Percentiles rank a stretch among this genome's conserved stretches.
Evolutionary conservation across 2,329 filamentous ascomycete genomes (phyloP).

Genomic region (Paecilomyces fulvus): DNA sequence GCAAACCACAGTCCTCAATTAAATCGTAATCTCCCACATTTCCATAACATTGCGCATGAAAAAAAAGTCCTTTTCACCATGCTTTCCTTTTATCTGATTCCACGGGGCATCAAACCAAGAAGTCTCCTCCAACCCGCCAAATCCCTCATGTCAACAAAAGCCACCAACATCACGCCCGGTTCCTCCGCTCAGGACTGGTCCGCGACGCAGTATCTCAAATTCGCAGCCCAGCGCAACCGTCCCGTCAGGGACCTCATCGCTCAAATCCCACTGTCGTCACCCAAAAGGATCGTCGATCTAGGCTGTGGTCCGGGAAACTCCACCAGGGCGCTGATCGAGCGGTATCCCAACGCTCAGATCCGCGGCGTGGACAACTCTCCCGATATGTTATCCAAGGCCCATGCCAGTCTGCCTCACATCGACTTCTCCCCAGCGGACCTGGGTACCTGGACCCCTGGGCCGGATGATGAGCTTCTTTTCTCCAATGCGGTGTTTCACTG

Average conservation of each 20-base stretch:
- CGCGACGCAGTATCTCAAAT: constrained; percentile 51
- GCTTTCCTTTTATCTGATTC: background rate
- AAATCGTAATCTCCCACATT: background rate
- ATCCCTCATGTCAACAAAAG: background rate
- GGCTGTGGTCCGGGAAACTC: constrained; percentile 56
- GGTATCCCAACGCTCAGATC: constrained; percentile 42
- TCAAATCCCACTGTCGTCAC: constrained; percentile 33
- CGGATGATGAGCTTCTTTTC: constrained; percentile 34
- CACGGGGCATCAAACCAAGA: background rate
- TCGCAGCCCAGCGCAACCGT: constrained; percentile 45
- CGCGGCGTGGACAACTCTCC: constrained; percentile 48
- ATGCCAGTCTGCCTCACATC: constrained; percentile 29
- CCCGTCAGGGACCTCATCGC: constrained; percentile 46
- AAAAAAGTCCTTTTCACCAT: background rate
- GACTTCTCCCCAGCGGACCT: constrained; percentile 44
- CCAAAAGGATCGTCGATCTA: constrained; percentile 46
- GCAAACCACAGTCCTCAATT: background rate
- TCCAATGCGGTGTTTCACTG: constrained; percentile 55
- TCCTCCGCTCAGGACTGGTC: constrained; percentile 39
- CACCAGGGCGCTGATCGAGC: constrained; percentile 40
- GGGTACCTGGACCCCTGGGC: constrained; percentile 26
- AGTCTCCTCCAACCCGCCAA: background rate
- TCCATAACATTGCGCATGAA: background rate
- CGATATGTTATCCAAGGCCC: constrained; percentile 48
- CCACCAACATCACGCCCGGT: background rate